phyloP scores from a whole-genome alignment of 2,329 filamentous ascomycete genomes.

The Fusarium sp. region DNA sequence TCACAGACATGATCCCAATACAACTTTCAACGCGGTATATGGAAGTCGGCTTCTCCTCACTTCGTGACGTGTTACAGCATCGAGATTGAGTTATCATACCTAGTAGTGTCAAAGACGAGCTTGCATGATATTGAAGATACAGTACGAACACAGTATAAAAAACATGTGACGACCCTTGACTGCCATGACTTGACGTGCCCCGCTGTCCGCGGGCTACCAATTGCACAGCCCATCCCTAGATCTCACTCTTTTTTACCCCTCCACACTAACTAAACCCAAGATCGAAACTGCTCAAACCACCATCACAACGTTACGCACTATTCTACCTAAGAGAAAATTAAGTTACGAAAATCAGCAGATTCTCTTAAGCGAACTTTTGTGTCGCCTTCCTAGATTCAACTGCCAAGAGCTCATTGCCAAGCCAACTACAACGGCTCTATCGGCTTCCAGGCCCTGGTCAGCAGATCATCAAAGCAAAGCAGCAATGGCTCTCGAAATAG shows the following conservation, averaged over 20 bases:
- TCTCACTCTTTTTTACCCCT: slow-evolving; percentile 35
- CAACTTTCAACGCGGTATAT: neutral
- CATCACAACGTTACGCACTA: slow-evolving; percentile 15
- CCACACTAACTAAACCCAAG: slow-evolving; percentile 33
- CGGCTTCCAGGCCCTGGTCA: neutral
- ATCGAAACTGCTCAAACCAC: slow-evolving; percentile 18
- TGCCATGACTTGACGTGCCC: slow-evolving; percentile 1
- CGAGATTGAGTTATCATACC: slow-evolving; percentile 10
- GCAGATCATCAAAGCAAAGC: neutral
- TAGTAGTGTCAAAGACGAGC: neutral
- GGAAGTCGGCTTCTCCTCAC: neutral
- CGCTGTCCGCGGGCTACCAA: slow-evolving; percentile 1
- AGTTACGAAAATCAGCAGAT: slow-evolving; percentile 7
- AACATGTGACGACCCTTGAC: slow-evolving; percentile 23
- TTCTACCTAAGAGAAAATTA: neutral
- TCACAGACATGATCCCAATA: neutral
- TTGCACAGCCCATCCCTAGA: slow-evolving; percentile 6
- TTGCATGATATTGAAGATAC: neutral
- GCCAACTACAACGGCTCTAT: slow-evolving; percentile 3
- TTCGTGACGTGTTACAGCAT: slow-evolving; percentile 22
- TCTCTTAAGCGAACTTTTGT: slow-evolving; percentile 7
- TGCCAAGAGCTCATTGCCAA: neutral
- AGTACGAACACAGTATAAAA: slow-evolving; percentile 25
- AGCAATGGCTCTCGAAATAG: slow-evolving; percentile 68
- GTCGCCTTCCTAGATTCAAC: neutral